Conservation (phyloP, 2,329 filamentous ascomycete species). For the Botrytis paeoniae region DNA sequence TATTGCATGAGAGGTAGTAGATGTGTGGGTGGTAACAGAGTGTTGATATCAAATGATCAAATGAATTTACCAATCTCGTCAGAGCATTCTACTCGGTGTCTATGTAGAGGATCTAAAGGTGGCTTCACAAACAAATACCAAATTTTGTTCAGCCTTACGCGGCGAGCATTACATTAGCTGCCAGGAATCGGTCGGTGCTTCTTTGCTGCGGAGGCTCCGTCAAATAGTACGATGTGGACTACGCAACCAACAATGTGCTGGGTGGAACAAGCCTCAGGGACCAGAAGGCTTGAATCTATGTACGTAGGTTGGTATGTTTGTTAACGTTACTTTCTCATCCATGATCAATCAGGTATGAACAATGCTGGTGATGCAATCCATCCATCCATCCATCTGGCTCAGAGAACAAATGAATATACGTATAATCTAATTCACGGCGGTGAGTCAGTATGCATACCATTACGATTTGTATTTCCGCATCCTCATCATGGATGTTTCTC, state of each 20-base stretch:
- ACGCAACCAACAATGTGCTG: background rate
- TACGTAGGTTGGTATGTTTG: constrained; percentile 4
- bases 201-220: background rate
- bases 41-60: constrained; percentile 9
- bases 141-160: constrained; percentile 10
- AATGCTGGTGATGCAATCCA: background rate
- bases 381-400: background rate
- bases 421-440: background rate
- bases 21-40: constrained; percentile 6
- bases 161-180: background rate
- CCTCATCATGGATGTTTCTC: background rate
- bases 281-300: constrained; percentile 3
- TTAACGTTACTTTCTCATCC: constrained; percentile 18
- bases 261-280: constrained; percentile 2
- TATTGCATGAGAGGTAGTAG: constrained; percentile 1
- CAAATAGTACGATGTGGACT: background rate
- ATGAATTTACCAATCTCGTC: background rate
- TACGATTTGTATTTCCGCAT: background rate
- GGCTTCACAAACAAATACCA: constrained; percentile 3
- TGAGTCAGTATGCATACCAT: background rate
- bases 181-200: background rate
- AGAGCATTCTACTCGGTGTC: constrained; percentile 10
- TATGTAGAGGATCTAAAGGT: background rate
- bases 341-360: background rate
- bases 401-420: background rate